Evolutionary conservation across 108 stramenopile species (phyloP).

Genomic region (Mediolabrus comicus): DNA sequence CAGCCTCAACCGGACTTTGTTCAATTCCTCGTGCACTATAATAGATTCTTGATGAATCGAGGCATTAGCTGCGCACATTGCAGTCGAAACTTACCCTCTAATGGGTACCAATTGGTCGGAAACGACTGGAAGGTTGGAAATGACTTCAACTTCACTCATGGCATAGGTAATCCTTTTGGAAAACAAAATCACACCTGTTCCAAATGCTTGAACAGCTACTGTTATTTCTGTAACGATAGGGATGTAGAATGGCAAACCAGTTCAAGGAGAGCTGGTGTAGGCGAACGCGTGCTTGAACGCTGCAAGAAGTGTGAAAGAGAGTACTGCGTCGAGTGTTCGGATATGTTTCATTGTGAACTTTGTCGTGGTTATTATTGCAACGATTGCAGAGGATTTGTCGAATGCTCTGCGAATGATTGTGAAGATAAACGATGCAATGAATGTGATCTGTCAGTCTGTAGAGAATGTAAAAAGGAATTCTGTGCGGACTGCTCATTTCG

Average conservation of each 20-base stretch:
- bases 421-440: neutral
- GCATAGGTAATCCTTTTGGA: neutral
- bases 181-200: neutral
- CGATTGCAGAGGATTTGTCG: neutral
- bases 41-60: neutral
- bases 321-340: neutral
- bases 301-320: neutral
- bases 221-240: too few species aligned
- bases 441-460: neutral
- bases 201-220: conserved; percentile 4
- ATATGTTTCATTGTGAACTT: neutral
- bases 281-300: neutral
- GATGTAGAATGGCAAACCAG: too few species aligned
- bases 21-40: neutral
- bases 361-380: neutral
- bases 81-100: neutral
- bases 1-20: neutral
- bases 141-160: too few species aligned
- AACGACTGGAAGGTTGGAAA: neutral
- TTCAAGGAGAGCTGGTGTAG: too few species aligned
- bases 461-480: neutral
- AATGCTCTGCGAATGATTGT: neutral
- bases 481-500: neutral
- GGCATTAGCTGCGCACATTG: neutral
- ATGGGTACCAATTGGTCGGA: neutral